Evolutionary conservation across 305 asterid species (phyloP).

Genomic region (Ajuga reptans): DNA sequence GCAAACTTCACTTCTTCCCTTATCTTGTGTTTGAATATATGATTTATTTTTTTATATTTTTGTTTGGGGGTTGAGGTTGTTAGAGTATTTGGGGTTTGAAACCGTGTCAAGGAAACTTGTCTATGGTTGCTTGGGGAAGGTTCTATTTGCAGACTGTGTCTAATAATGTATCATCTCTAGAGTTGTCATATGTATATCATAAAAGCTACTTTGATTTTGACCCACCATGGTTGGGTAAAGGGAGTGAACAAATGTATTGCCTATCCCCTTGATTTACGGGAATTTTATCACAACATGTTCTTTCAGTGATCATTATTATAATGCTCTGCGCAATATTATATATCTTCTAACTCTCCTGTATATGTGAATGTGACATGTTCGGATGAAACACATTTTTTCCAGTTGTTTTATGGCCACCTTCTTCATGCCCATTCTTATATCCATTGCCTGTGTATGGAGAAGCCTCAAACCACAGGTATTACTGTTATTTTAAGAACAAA

Average conservation of each 20-base stretch:
- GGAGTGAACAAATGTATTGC: neutral
- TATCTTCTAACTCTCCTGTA: constrained; percentile 16
- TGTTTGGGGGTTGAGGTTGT: neutral
- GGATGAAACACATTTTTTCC: constrained; percentile 22
- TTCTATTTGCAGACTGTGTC: neutral
- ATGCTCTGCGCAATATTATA: neutral
- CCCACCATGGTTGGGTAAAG: neutral
- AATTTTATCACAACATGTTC: neutral
- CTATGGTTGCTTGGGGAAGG: neutral
- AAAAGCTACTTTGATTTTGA: neutral
- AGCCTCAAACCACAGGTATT: constrained; percentile 91
- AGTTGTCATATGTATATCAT: constrained; percentile 8
- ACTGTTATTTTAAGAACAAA: constrained; percentile 5
- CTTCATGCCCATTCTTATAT: constrained; percentile 65
- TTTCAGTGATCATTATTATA: constrained; percentile 14
- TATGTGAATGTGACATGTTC: constrained; percentile 17
- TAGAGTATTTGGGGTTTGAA: neutral
- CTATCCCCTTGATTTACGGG: neutral
- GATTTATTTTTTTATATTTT: neutral
- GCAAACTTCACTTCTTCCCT: neutral
- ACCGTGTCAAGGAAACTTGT: neutral
- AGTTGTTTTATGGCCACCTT: constrained; percentile 96
- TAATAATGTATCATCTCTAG: neutral
- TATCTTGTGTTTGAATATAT: neutral
- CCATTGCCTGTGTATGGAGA: constrained; percentile 88